Percentiles rank a stretch among this genome's conserved stretches.
Conservation (phyloP, 257 asterid species). For the Capsicum chinense region DNA sequence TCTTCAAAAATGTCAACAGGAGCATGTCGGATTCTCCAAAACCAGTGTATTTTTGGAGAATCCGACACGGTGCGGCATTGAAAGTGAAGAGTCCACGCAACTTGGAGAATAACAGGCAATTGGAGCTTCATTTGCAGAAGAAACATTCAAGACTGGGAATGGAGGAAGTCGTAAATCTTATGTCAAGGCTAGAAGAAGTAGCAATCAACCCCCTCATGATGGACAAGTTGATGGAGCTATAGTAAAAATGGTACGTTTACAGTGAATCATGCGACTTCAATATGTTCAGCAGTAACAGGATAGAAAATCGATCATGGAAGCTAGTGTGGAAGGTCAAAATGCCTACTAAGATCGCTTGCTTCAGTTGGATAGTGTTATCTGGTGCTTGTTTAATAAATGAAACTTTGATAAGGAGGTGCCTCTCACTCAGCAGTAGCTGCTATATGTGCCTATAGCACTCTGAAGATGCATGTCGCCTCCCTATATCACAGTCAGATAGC, state of each 20-base stretch:
- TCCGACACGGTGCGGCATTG: too few relatives aligned
- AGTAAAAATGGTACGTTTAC: not conserved
- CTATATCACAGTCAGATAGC: conserved; percentile 16
- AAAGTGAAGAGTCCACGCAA: too few relatives aligned
- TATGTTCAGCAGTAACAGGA: conserved; percentile 4
- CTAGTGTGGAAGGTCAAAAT: conserved; percentile 13
- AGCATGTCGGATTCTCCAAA: too few relatives aligned
- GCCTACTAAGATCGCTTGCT: not conserved
- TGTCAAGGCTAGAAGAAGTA: conserved; percentile 20
- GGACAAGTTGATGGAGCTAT: conserved; percentile 15
- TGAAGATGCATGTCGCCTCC: conserved; percentile 2
- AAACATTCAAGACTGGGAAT: not conserved
- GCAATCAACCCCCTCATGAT: conserved; percentile 20
- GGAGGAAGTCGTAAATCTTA: conserved; percentile 6
- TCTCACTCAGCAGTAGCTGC: conserved; percentile 19
- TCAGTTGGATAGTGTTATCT: conserved; percentile 23
- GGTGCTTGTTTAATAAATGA: not conserved
- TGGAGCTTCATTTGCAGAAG: not conserved
- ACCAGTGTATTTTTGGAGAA: too few relatives aligned
- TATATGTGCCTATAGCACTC: conserved; percentile 20
- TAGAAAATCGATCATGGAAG: not conserved
- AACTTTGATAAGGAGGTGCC: not conserved
- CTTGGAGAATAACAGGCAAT: not conserved
- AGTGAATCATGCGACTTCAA: conserved; percentile 13
- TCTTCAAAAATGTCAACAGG: too few relatives aligned